Base-by-base conservation (phyloP, 75 land plant species). In the Pseudotsuga menziesii region DNA sequence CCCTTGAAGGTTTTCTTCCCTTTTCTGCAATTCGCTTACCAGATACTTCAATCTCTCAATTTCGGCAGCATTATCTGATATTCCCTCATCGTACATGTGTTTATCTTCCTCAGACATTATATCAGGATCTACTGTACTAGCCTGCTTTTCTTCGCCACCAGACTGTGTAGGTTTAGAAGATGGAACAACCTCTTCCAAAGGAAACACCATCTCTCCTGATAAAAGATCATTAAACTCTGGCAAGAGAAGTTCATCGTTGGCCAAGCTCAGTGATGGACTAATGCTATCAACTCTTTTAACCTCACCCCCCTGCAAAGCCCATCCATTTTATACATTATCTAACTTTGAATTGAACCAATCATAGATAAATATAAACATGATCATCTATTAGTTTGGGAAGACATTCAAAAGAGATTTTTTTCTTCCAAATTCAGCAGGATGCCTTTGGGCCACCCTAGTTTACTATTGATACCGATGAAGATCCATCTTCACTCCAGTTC, bases 211-310 rank as follows among this genome's bases (percentile, higher is more conserved):
- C 39, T 88, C 90, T 58, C 82, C 82, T 26, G 58, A 29, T 35
- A 90, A 41, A 19, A 94, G 81, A 9, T 91, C 93, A 20, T 89
- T 79, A n/a, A 90, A 88, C 70, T 96, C 97, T 11, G 97, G 94
- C 55, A 90, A 78, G 59, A 96, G 83, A 48, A 82, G 70, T 36
- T 84, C 89, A 56, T 80, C 83, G 52, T 85, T 87, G 35, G 66
- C 83, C 74, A 62, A 57, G 69, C 78, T 86, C 4, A 83, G 71
- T 0, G 89, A 78, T 64, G 85, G 80, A 48, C 87, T 63, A 19
- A 61, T 3, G 20, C 58, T 29, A 75, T 71, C 81, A 59, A 73
- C 75, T 27, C 82, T 69, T 57, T 83, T 83, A 36, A 80, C 88
- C 59, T 73, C 75, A 77, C 84, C 83, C 75, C 58, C 44, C 70